Base-by-base conservation (phyloP, 2,329 filamentous ascomycete genomes). In the Botryotinia globosa region DNA sequence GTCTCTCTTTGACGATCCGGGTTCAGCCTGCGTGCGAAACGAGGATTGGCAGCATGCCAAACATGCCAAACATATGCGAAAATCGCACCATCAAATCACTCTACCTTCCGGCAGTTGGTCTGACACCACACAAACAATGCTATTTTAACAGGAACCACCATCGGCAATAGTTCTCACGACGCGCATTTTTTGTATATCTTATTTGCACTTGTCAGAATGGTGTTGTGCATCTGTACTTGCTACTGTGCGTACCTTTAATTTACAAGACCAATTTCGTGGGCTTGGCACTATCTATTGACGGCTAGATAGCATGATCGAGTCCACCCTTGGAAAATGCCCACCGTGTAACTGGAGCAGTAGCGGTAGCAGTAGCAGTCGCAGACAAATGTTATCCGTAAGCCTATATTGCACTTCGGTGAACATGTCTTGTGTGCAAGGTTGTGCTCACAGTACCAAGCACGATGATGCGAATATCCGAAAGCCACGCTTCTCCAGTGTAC, bases 291-390 rank as follows among this genome's bases (percentile, higher is more conserved):
- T 45, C 45, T 29, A 25, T 25, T 18, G 45, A 48, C 45, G 32
- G 32, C 64, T 39, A n/a, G 64, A 66, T 18, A 37, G 63, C 44
- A 66, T 37, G 63, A 66, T 66, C 45, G 64, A 66, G 64, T 66
- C 32, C 45, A 51, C 44, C 32, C 32, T 37, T 66, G 42, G 0
- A 18, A 25, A 39, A n/a, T 54, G 48, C 0, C 34, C 9, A 6
- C 45, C 16, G 64, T 66, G 45, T 39, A 9, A 29, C 45, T 2
- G 45, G 3, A 51, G 25, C 48, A 16, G 48, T 14, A 48, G 45
- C 45, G 25, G 44, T 16, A 51, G 25, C 48, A 16, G 48, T 14
- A 48, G 45, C 45, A 48, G 44, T 16, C 25, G 48, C 45, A 54
- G 44, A 42, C 32, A n/a, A 66, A 29, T 29, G 64, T 34, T 37